A percentile compares a stretch with the other conserved stretches of the same genome.
Conservation (phyloP, 305 asterid genomes). For the Solanum hybrid region DNA sequence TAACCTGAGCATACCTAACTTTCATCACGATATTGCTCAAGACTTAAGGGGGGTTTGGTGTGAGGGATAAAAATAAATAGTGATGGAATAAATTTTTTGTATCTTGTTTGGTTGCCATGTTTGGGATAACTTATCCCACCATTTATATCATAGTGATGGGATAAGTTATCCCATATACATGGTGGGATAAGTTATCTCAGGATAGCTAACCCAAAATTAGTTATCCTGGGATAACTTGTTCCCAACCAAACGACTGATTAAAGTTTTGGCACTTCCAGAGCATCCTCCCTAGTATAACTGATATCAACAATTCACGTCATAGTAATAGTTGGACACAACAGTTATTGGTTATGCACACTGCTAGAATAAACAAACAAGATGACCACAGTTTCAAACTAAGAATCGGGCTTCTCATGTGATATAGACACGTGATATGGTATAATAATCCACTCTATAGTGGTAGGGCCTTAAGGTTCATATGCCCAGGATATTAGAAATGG, state of each 20-base stretch:
- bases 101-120: too few species aligned
- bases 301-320: not conserved
- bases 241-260: too few species aligned
- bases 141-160: too few species aligned
- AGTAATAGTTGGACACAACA: not conserved
- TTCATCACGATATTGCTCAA: not conserved
- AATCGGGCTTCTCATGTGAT: not conserved
- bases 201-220: too few species aligned
- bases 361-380: not conserved
- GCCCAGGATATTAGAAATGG: not conserved
- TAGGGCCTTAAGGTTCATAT: not conserved
- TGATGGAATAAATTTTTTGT: too few species aligned
- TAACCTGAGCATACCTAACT: not conserved
- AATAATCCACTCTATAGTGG: not conserved
- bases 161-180: too few species aligned
- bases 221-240: too few species aligned
- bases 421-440: not conserved
- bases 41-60: not conserved
- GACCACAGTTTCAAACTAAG: not conserved
- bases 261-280: not conserved
- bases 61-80: too few species aligned
- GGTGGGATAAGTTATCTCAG: too few species aligned
- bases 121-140: too few species aligned
- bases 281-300: slow-evolving; percentile 2
- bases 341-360: not conserved